Evolutionary conservation across 75 land plant genomes (phyloP), one percentile per base, ranked within the genome.

Genomic region (Selaginella moellendorffii): DNA sequence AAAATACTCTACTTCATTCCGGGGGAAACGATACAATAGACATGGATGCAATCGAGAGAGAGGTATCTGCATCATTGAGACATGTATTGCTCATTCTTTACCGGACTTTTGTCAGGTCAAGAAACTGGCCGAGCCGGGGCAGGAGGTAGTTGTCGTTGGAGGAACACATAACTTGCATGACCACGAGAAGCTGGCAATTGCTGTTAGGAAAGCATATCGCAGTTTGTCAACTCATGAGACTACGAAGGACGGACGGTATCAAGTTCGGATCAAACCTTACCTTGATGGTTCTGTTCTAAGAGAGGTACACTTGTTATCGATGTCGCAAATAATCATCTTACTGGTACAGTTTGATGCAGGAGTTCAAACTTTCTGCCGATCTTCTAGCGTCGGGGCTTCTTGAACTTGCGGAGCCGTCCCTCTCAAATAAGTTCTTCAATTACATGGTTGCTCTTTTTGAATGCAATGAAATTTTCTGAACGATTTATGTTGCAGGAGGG

Each of bases 321-420:
- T n/a, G n/a, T n/a, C n/a, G n/a, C n/a, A n/a, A n/a, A n/a, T n/a
- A n/a, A n/a, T n/a, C n/a, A n/a, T n/a, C n/a, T n/a, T n/a, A n/a
- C n/a, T n/a, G n/a, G n/a, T n/a, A n/a, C n/a, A n/a, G n/a, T n/a
- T n/a, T 22, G 54, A 26, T 76, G 31, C 80, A 95, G 99, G 99
- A 95, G 66, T 85, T 95, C 90, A 84, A 81, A 53, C 83, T 84
- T 17, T 95, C 99, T 71, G 82, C 91, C 63, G 99, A 95, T 79
- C 81, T 95, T 17, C 82, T 95, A 54, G 99, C 99, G 62, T 95
- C 99, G 26, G 99, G 99, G 25, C 69, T 95, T 58, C 85, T 95
- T 53, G 99, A 95, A 64, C 69, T 87, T 68, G 74, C 99, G 51
- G 82, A 95, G 68, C 99, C 97, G 54, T 73, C 87, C 30, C 82